Percentiles rank a stretch among this genome's conserved stretches.
These are phyloP conservation scores for Silene coronaria DNA, from an alignment of 179 eudicot genomes.

Conservation along the genomic window DNA sequence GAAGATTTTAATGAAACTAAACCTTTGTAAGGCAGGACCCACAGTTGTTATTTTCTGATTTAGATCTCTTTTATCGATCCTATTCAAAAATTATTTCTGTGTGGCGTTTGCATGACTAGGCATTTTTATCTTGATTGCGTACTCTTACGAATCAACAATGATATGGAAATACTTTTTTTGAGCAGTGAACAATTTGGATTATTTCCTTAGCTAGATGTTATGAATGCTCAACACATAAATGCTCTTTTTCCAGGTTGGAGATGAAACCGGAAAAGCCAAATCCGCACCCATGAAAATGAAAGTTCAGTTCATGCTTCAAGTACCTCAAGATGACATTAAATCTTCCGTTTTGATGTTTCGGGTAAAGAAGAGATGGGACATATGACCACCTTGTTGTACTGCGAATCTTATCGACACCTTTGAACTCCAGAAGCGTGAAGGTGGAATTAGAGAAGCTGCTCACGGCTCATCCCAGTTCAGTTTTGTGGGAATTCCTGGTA, in stretches of 20 bases:
- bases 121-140: too few species aligned
- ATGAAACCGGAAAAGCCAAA: slow-evolving; percentile 76
- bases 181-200: too few species aligned
- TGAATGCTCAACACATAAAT: neutral
- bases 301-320: slow-evolving; percentile 92
- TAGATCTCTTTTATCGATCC: too few species aligned
- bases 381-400: slow-evolving; percentile 28
- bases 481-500: slow-evolving; percentile 4
- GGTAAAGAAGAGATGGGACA: slow-evolving; percentile 93
- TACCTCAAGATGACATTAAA: slow-evolving; percentile 81
- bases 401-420: neutral
- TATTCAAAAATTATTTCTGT: too few species aligned
- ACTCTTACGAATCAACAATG: too few species aligned
- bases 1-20: too few species aligned
- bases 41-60: neutral
- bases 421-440: neutral
- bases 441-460: slow-evolving; percentile 14
- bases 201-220: neutral
- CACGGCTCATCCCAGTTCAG: slow-evolving; percentile 10
- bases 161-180: too few species aligned
- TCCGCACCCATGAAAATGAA: slow-evolving; percentile 84
- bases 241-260: slow-evolving; percentile 57
- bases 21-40: neutral
- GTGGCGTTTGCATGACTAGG: too few species aligned
- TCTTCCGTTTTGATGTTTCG: slow-evolving; percentile 79